Base-by-base conservation (phyloP, 805 yeast genomes). In the Zygosaccharomyces rouxii region DNA sequence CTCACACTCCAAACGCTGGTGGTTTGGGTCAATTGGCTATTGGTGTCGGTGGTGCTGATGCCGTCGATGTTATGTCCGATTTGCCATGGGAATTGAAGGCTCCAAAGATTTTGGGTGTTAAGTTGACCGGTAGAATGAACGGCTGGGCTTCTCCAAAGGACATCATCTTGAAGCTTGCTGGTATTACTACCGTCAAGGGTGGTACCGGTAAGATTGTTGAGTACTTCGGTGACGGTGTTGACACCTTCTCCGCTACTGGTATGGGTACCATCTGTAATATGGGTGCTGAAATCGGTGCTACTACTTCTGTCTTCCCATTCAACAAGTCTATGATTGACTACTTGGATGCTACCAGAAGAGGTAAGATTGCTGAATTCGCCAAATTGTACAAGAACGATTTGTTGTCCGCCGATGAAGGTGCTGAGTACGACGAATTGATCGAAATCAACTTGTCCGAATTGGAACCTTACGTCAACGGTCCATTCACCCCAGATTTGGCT, bases 21-120 rank as follows among this genome's bases (percentile, higher is more conserved):
- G 97, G 97, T 74, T 79, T 90, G 66, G 97, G 97, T 76, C 95
- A 88, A 75, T 81, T 90, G 65, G 97, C 97, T 59, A 90, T 90
- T 60, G 98, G 97, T 80, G 97, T 92, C 59, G 98, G 97, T 78
- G 98, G 98, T 80, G 98, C 98, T 58, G 98, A 90, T 71, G 97
- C 97, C 55, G 98, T 90, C 59, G 98, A 90, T 70, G 97, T 89
- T 53, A 81, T 90, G 83, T 87, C 97, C 53, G 85, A 86, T 66
- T 79, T 89, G 58, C 85, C 98, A 49, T 90, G 98, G 98, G 98
- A 90, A 76, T 81, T 90, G 67, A 90, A 90, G 79, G 97, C 97
- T 52, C 98, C 98, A 66, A 89, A 87, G 76, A 80, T 89, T 63
- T 72, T 92, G 62, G 98, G 98, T 76, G 96, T 90, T 65, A 88